Base-by-base conservation (phyloP, 768 basidiomycete genomes). In the Trametes villosa region DNA sequence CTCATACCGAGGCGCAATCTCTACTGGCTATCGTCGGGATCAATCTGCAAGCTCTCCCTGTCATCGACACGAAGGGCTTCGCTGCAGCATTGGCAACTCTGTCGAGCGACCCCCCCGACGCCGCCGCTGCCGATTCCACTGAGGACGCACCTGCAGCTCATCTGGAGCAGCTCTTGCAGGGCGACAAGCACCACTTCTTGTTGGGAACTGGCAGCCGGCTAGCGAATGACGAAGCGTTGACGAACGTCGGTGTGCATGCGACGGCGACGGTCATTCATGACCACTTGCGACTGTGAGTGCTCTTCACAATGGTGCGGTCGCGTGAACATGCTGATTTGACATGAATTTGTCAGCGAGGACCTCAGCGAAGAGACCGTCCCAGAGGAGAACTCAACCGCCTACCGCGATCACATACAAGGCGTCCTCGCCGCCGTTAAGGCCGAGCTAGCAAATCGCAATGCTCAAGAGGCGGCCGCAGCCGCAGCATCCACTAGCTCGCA, bases 1-100 rank as follows among this genome's bases (percentile, higher is more conserved):
- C 56, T 17, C 44, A 48, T 38, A 46, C 56, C 4, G 47, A 57
- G n/a, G 56, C 56, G 3, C 34, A 30, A 41, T 5, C 34, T 1
- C 56, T 57, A 15, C 34, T 57, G 2, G 24, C 15, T 1, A 48
- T 57, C 20, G 44, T 57, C 1, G 56, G 56, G 11, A 57, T 57
- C 31, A 50, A 50, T 33, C 20, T 50, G 18, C 17, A 2, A 2
- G 41, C 26, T 31, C 53, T 54, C 15, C 53, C 53, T 11, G 18
- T 31, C 29, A 36, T 54, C 20, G 53, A 54, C 15, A 30, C 31
- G 27, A 41, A 29, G 29, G 53, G 41, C 2, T 33, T 54, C n/a
- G n/a, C 42, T 3, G 27, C 7, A 5, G 53, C 53, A n/a, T 24
- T 54, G 18, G 53, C 26, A 13, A 22, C 27, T 15, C n/a, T 54